These are phyloP conservation scores for Skeletonema potamos DNA, from an alignment of 108 stramenopile species.

Conservation along the genomic window DNA sequence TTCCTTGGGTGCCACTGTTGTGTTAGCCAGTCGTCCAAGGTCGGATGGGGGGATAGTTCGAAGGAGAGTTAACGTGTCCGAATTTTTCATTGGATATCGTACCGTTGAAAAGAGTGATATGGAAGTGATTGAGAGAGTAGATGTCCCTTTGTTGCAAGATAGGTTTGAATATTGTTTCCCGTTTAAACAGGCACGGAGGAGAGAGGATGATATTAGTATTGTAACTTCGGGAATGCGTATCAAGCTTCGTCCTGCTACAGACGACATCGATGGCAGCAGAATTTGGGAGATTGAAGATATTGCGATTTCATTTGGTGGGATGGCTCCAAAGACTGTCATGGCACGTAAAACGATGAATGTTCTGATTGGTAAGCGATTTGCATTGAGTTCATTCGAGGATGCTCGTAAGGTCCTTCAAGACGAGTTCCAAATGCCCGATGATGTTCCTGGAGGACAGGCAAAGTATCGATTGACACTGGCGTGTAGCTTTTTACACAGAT, in stretches of 20 bases:
- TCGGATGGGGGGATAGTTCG: constrained; percentile 55
- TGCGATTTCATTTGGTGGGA: constrained; percentile 89
- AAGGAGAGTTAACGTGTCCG: constrained; percentile 67
- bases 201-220: constrained; percentile 96
- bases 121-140: constrained; percentile 83
- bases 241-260: constrained; percentile 42
- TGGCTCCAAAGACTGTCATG: constrained; percentile 89
- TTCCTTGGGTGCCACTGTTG: constrained; percentile 61
- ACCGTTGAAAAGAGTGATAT: constrained; percentile 72
- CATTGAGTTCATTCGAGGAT: constrained; percentile 53
- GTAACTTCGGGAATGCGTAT: constrained; percentile 92
- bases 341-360: constrained; percentile 65
- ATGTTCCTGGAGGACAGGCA: constrained; percentile 91
- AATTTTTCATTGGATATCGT: constrained; percentile 91
- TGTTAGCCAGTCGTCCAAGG: constrained; percentile 57
- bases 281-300: constrained; percentile 67
- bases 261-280: neutral
- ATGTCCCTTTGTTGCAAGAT: constrained; percentile 66
- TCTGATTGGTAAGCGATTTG: constrained; percentile 67
- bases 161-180: constrained; percentile 87
- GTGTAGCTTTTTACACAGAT: constrained; percentile 83
- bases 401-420: constrained; percentile 66
- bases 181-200: constrained; percentile 92
- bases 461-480: constrained; percentile 89
- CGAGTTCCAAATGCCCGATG: constrained; percentile 77